phyloP scores from a whole-genome alignment of 257 asterid species.

The Fraxinus americana region DNA sequence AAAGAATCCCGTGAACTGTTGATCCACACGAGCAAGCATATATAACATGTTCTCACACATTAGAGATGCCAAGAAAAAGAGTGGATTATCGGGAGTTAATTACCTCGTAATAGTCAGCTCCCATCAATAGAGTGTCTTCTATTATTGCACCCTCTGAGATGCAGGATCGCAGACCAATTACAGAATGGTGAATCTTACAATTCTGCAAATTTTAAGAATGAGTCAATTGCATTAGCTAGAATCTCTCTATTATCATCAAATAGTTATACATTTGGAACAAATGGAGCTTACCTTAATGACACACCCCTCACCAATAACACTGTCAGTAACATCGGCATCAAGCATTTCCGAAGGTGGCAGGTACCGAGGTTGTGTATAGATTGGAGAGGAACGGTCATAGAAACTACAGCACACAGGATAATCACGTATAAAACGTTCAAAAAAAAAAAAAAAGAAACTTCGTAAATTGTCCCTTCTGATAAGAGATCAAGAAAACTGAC shows the following conservation, averaged over 20 bases:
- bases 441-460: background rate
- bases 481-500: conserved; percentile 19
- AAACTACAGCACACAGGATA: conserved; percentile 39
- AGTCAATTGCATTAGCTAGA: background rate
- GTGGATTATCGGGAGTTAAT: background rate
- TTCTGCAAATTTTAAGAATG: conserved; percentile 35
- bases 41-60: background rate
- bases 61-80: background rate
- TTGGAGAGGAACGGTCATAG: conserved; percentile 65
- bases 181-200: conserved; percentile 69
- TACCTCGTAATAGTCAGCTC: conserved; percentile 81
- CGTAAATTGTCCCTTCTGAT: background rate
- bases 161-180: conserved; percentile 66
- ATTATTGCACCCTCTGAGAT: conserved; percentile 72
- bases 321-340: conserved; percentile 51
- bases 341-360: no score
- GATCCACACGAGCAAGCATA: background rate
- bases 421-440: background rate
- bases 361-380: conserved; percentile 54
- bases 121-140: conserved; percentile 68
- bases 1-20: background rate
- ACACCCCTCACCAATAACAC: conserved; percentile 73
- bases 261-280: background rate
- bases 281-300: conserved; percentile 49
- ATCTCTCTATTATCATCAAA: background rate